Conservation (phyloP, 768 basidiomycete species). For the Boletus vinaceobasis region DNA sequence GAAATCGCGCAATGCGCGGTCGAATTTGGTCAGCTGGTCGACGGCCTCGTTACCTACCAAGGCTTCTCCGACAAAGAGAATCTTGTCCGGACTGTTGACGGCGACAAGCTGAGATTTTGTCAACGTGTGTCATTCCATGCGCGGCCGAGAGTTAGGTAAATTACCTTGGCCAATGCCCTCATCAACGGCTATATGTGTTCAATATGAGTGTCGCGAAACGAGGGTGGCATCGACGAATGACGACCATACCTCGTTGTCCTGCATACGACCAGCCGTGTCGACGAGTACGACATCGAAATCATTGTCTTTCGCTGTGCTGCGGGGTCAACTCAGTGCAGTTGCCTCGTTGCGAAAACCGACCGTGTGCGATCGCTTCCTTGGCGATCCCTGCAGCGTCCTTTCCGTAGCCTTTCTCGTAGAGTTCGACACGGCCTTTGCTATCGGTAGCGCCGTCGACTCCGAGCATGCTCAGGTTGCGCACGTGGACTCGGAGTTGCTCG, state of each 20-base stretch:
- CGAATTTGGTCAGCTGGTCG: constrained; percentile 96
- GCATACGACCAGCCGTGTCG: constrained; percentile 98
- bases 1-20: constrained; percentile 90
- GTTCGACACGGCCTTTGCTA: constrained; percentile 78
- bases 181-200: constrained; percentile 70
- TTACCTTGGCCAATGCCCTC: constrained; percentile 94
- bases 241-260: constrained; percentile 86
- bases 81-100: constrained; percentile 94
- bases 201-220: background rate
- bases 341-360: constrained; percentile 39
- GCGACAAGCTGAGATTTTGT: constrained; percentile 64
- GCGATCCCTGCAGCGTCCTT: constrained; percentile 99
- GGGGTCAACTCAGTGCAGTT: constrained; percentile 1
- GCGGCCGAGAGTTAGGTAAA: constrained; percentile 4
- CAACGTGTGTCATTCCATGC: constrained; percentile 1
- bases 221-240: background rate
- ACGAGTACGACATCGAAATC: constrained; percentile 96
- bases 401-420: constrained; percentile 95
- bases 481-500: constrained; percentile 95
- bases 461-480: constrained; percentile 88
- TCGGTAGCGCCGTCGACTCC: constrained; percentile 63
- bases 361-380: constrained; percentile 89
- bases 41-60: constrained; percentile 98
- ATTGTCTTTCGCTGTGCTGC: constrained; percentile 68
- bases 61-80: constrained; percentile 97